phyloP scores from a whole-genome alignment of 345 rosid genomes.

The Schrenkiella parvula region DNA sequence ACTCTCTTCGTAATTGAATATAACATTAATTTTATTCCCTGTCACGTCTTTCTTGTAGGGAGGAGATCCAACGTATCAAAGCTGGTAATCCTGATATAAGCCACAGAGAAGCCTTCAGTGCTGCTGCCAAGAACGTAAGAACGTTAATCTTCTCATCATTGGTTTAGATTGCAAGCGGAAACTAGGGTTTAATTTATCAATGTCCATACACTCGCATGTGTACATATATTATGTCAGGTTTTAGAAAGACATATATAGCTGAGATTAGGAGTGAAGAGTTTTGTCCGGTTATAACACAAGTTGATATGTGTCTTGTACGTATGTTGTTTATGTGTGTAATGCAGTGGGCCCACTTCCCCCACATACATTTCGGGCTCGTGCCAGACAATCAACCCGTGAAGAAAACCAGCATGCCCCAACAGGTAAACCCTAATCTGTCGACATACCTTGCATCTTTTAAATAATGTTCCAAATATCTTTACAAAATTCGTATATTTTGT shows the following conservation, averaged over 20 bases:
- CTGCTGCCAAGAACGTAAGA: conserved; percentile 99
- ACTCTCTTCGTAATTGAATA: not conserved
- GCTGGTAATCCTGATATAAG: conserved; percentile 98
- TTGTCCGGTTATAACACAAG: conserved; percentile 37
- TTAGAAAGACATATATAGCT: not conserved
- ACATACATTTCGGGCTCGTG: conserved; percentile 94
- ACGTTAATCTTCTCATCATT: conserved; percentile 8
- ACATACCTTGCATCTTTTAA: conserved; percentile 8
- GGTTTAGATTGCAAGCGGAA: not conserved
- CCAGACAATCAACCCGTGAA: conserved; percentile 97
- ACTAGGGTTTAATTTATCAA: conserved; percentile 20
- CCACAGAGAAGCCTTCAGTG: conserved; percentile 99
- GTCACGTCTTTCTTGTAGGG: conserved; percentile 48
- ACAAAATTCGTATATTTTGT: not conserved
- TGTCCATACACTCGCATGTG: not conserved
- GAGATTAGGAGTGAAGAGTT: conserved; percentile 24
- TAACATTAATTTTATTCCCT: not conserved
- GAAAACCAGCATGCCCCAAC: conserved; percentile 73
- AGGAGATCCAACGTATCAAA: conserved; percentile 99
- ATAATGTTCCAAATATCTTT: not conserved
- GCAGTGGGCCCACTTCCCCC: conserved; percentile 99
- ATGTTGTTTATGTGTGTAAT: conserved; percentile 20
- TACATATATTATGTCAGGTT: not conserved
- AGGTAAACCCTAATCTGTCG: conserved; percentile 51
- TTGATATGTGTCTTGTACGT: conserved; percentile 34